These are phyloP conservation scores for Pythium plurisporium DNA, from an alignment of 352 stramenopile genomes.

Conservation along the genomic window DNA sequence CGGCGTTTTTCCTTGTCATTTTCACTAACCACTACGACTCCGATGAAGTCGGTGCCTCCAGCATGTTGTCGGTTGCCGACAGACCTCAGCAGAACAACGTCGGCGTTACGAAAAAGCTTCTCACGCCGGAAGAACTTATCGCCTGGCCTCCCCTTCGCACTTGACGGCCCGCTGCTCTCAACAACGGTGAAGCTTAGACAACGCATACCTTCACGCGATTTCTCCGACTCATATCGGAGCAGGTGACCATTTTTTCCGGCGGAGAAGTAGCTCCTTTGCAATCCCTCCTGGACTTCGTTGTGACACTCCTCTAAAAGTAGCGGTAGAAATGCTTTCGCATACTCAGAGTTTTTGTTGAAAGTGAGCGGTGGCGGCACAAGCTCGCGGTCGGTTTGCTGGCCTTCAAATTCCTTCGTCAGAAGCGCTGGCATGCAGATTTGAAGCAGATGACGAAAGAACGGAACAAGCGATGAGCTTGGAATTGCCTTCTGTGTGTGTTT, in stretches of 20 bases:
- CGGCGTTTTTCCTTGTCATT: slow-evolving; percentile 52
- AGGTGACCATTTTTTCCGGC: slow-evolving; percentile 41
- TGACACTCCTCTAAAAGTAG: slow-evolving; percentile 80
- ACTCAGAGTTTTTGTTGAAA: slow-evolving; percentile 69
- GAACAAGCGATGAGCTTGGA: slow-evolving; percentile 58
- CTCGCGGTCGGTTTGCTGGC: slow-evolving; percentile 46
- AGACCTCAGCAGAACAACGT: slow-evolving; percentile 62
- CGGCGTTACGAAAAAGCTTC: slow-evolving; percentile 77
- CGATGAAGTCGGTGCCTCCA: slow-evolving; percentile 57
- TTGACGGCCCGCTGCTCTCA: slow-evolving; percentile 33
- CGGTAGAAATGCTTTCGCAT: slow-evolving; percentile 73
- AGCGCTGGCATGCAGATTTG: slow-evolving; percentile 75
- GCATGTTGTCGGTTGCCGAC: slow-evolving; percentile 30
- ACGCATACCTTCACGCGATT: slow-evolving; percentile 75
- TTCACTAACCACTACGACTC: slow-evolving; percentile 73
- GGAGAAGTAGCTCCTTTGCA: slow-evolving; percentile 40
- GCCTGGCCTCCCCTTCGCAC: slow-evolving; percentile 20
- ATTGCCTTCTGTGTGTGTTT: slow-evolving; percentile 77
- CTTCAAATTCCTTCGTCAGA: slow-evolving; percentile 59
- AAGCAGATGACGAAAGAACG: slow-evolving; percentile 80
- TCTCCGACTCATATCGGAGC: slow-evolving; percentile 78
- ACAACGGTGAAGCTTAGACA: slow-evolving; percentile 72
- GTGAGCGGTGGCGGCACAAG: slow-evolving; percentile 45
- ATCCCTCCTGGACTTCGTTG: slow-evolving; percentile 71
- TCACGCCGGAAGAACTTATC: slow-evolving; percentile 18